Evolutionary conservation across 1,284 basidiomycete genomes (phyloP).

Genomic region (Ustilago curta): DNA sequence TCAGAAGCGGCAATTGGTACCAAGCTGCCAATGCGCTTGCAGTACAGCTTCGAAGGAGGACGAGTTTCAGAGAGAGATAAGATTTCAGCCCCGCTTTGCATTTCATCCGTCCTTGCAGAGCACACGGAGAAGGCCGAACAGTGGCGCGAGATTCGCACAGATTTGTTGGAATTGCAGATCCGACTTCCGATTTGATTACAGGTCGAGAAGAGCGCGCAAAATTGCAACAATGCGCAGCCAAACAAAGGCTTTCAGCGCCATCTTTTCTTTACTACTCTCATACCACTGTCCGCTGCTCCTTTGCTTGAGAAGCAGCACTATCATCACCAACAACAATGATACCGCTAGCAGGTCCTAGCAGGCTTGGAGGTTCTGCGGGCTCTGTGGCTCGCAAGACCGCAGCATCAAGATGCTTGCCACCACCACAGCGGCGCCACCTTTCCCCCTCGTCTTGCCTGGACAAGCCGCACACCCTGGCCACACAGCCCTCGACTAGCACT

Average conservation of each 20-base stretch:
- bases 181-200: too few relatives aligned
- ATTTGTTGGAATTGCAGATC: too few relatives aligned
- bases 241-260: too few relatives aligned
- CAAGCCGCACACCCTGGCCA: constrained; percentile 12
- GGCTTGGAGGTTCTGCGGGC: constrained; percentile 11
- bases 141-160: too few relatives aligned
- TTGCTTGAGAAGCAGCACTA: too few relatives aligned
- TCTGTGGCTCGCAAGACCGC: background rate
- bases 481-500: background rate
- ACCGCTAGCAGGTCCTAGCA: constrained; percentile 30
- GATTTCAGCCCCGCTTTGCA: background rate
- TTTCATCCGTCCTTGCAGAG: too few relatives aligned
- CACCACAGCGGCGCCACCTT: constrained; percentile 9
- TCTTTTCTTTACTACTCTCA: background rate
- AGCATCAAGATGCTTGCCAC: background rate
- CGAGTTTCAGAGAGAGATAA: constrained; percentile 7
- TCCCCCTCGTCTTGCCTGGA: constrained; percentile 5
- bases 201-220: too few relatives aligned
- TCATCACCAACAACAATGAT: constrained; percentile 4
- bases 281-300: background rate
- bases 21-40: background rate
- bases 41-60: too few relatives aligned
- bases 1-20: constrained; percentile 5
- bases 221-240: too few relatives aligned
- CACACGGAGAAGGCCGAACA: too few relatives aligned